Conservation (phyloP, 2,329 filamentous ascomycete species). For the Aspergillus sp. region DNA sequence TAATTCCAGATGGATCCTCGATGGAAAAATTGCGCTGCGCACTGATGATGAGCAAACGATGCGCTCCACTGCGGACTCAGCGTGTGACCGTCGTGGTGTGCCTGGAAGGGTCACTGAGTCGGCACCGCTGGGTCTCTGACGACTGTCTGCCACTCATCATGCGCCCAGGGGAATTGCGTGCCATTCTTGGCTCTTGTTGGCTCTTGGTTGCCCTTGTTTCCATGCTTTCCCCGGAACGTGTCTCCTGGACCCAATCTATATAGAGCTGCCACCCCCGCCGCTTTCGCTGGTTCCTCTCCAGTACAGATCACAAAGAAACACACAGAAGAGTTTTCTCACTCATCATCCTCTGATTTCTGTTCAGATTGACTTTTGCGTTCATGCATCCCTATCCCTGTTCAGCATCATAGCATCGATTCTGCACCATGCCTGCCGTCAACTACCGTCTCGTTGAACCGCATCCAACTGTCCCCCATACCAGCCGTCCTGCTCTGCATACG, state of each 20-base stretch:
- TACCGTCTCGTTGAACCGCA: conserved; percentile 63
- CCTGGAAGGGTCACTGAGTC: conserved; percentile 13
- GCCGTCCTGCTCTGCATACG: conserved; percentile 51
- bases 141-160: conserved; percentile 11
- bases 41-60: conserved; percentile 5
- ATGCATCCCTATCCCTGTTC: conserved; percentile 1
- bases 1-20: not conserved
- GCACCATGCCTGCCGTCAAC: conserved; percentile 35
- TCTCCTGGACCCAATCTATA: conserved; percentile 16
- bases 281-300: conserved; percentile 17
- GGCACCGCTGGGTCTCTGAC: not conserved
- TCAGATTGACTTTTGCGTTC: not conserved
- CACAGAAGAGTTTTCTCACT: conserved; percentile 4
- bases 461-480: conserved; percentile 53
- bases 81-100: conserved; percentile 21
- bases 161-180: conserved; percentile 16
- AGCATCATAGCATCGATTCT: not conserved
- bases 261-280: conserved; percentile 21
- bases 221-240: conserved; percentile 15
- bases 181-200: conserved; percentile 3
- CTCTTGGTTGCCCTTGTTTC: not conserved
- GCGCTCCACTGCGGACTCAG: conserved; percentile 9
- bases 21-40: not conserved
- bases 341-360: not conserved
- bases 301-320: conserved; percentile 16